A percentile compares a stretch with the other conserved stretches of the same genome.
Evolutionary conservation across 169 alveolate species (phyloP).

Genomic region (Eimeria nieschulzi): DNA sequence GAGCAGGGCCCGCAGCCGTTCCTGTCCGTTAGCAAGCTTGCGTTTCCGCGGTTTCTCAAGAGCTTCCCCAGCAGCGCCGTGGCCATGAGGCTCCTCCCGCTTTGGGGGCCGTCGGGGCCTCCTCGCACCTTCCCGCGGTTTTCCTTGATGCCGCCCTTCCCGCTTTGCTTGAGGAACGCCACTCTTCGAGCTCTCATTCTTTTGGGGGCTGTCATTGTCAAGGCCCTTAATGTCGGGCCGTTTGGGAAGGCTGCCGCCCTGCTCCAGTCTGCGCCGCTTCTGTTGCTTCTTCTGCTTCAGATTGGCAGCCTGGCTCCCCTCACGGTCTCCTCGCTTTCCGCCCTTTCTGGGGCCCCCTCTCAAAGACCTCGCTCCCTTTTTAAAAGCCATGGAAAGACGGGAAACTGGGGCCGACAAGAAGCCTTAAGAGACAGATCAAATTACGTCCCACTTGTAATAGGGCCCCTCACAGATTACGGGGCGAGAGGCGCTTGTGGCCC

Average conservation of each 20-base stretch:
- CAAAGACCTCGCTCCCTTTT: no score
- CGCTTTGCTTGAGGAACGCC: background rate
- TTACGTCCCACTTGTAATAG: no score
- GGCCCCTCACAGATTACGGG: no score
- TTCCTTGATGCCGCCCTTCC: background rate
- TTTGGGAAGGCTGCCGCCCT: slow-evolving; percentile 9
- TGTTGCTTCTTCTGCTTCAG: background rate
- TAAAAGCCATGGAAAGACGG: no score
- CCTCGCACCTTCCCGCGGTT: background rate
- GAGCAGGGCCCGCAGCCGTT: background rate
- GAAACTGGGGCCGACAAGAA: no score
- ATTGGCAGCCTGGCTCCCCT: background rate
- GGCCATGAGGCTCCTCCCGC: background rate
- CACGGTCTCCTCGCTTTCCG: background rate
- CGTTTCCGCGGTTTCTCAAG: slow-evolving; percentile 1
- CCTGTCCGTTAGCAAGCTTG: slow-evolving; percentile 10
- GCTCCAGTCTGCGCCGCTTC: background rate
- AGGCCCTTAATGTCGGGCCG: slow-evolving; percentile 25
- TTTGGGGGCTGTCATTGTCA: background rate
- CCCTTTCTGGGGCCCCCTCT: no score
- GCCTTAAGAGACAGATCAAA: no score
- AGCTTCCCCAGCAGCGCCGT: background rate
- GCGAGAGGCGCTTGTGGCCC: no score
- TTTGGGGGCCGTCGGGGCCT: background rate
- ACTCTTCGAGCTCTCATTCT: background rate